Evolutionary conservation across 192 early-diverging fungal species (phyloP).

Genomic region (Backusella macrospora): DNA sequence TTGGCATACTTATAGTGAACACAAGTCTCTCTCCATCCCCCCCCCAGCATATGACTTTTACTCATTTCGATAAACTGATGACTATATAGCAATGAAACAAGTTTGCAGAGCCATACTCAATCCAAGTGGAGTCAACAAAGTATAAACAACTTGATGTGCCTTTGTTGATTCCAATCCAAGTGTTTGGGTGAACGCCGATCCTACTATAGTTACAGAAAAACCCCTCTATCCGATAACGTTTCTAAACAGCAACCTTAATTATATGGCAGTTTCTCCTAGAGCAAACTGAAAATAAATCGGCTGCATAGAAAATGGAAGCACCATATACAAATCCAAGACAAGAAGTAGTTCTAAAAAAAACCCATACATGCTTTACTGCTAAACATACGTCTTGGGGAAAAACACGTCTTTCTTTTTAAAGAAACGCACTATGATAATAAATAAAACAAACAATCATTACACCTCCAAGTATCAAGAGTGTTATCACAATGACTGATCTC

Average conservation of each 20-base stretch:
- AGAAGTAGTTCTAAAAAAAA: constrained; percentile 45
- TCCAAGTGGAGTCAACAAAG: constrained; percentile 75
- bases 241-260: constrained; percentile 62
- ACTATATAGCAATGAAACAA: constrained; percentile 69
- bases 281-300: constrained; percentile 77
- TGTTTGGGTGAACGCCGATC: constrained; percentile 60
- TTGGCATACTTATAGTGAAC: no score
- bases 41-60: not conserved
- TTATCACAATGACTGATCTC: constrained; percentile 59
- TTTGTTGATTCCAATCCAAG: constrained; percentile 46
- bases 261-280: constrained; percentile 66
- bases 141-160: constrained; percentile 60
- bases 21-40: no score
- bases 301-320: constrained; percentile 66
- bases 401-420: constrained; percentile 58
- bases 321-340: constrained; percentile 32
- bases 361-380: constrained; percentile 46
- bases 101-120: constrained; percentile 74
- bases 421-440: constrained; percentile 61
- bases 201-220: constrained; percentile 56
- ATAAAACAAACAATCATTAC: constrained; percentile 55
- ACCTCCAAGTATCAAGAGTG: constrained; percentile 55
- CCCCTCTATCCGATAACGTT: constrained; percentile 66
- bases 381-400: constrained; percentile 68
- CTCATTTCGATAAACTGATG: constrained; percentile 57